Evolutionary conservation across 164 flowering plant species (phyloP).

Genomic region (Protea cynaroides): DNA sequence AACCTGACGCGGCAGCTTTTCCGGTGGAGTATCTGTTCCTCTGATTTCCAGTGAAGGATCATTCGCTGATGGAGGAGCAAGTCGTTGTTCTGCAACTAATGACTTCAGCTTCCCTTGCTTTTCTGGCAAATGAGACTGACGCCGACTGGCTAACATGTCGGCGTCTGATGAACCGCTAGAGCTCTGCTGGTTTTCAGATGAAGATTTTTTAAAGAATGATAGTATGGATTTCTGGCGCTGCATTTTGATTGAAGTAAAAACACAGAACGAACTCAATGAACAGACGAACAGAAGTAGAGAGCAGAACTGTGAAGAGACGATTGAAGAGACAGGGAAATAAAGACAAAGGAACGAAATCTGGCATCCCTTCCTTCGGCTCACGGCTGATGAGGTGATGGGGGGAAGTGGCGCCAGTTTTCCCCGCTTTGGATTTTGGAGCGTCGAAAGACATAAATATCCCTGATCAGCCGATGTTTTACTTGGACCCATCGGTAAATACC

Average conservation of each 20-base stretch:
- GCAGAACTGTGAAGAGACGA: neutral
- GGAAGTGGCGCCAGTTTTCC: too few relatives aligned
- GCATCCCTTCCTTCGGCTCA: too few relatives aligned
- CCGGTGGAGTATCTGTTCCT: constrained; percentile 94
- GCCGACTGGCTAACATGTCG: constrained; percentile 12
- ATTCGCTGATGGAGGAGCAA: constrained; percentile 3
- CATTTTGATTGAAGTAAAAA: constrained; percentile 33
- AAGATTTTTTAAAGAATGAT: constrained; percentile 60
- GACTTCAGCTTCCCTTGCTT: constrained; percentile 14
- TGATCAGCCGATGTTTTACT: too few relatives aligned
- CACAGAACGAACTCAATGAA: constrained; percentile 7
- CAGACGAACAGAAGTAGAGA: too few relatives aligned
- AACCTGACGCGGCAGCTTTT: constrained; percentile 65
- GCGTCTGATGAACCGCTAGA: constrained; percentile 15
- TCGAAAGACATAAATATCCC: too few relatives aligned
- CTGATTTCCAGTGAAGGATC: constrained; percentile 27
- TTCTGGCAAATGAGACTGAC: constrained; percentile 13
- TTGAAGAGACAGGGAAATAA: too few relatives aligned
- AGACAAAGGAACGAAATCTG: too few relatives aligned
- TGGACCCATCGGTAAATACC: too few relatives aligned
- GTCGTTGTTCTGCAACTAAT: constrained; percentile 6
- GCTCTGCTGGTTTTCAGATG: constrained; percentile 25
- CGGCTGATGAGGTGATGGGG: too few relatives aligned
- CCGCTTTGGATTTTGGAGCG: too few relatives aligned
- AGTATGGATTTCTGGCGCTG: constrained; percentile 71